A percentile compares a stretch with the other conserved stretches of the same genome.
These are phyloP conservation scores for Skeletonema tropicum DNA, from an alignment of 108 stramenopile genomes.

Conservation along the genomic window DNA sequence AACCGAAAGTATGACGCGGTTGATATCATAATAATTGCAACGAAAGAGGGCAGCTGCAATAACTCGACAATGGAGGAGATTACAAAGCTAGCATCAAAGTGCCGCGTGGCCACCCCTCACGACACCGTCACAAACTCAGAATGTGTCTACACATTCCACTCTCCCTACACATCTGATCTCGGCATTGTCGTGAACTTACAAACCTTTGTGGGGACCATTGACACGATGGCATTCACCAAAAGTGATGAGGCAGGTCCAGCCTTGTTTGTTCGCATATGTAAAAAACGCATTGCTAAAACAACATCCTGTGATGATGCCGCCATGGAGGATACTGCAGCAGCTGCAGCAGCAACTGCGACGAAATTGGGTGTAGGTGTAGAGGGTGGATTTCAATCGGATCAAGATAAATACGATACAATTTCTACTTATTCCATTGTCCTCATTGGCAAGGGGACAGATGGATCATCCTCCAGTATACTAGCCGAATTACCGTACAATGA, in stretches of 20 bases:
- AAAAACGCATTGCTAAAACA: slow-evolving; percentile 56
- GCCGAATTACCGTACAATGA: slow-evolving; percentile 67
- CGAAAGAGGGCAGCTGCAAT: too few relatives aligned
- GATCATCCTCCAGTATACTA: slow-evolving; percentile 17
- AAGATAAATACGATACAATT: slow-evolving; percentile 73
- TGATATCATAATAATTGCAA: too few relatives aligned
- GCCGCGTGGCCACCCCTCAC: slow-evolving; percentile 67
- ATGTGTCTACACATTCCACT: slow-evolving; percentile 91
- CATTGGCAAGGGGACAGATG: slow-evolving; percentile 41
- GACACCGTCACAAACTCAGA: slow-evolving; percentile 89
- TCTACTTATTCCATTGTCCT: slow-evolving; percentile 85
- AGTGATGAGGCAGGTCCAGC: slow-evolving; percentile 48
- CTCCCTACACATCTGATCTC: slow-evolving; percentile 74
- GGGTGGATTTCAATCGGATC: slow-evolving; percentile 92
- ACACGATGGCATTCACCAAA: slow-evolving; percentile 60
- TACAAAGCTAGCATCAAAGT: slow-evolving; percentile 50
- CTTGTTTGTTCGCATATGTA: slow-evolving; percentile 80
- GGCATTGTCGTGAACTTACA: slow-evolving; percentile 90
- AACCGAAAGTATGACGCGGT: too few relatives aligned
- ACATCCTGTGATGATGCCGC: not conserved
- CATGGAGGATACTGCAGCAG: not conserved
- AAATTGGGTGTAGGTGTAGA: slow-evolving; percentile 93
- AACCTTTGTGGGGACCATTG: slow-evolving; percentile 87
- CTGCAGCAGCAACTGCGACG: slow-evolving; percentile 45
- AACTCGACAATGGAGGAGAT: slow-evolving; percentile 58